Percentiles rank a stretch among this genome's conserved stretches.
Conservation (phyloP, 2,329 filamentous ascomycete genomes). For the Claviceps paspali region DNA sequence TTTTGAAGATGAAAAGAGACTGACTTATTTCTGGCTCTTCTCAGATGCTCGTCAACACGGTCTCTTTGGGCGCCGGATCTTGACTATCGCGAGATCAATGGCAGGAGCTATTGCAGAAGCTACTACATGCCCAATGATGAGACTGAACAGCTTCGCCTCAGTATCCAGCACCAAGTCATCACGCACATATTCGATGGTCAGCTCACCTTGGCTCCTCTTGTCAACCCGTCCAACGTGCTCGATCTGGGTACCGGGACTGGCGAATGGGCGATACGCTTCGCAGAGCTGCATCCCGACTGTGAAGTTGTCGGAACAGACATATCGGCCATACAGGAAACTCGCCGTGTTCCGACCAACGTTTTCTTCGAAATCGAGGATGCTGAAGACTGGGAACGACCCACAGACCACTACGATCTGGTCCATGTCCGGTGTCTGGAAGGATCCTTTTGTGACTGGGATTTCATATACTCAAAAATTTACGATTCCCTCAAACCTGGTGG, state of each 20-base stretch:
- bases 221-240: slow-evolving; percentile 27
- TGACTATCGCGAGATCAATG: slow-evolving; percentile 44
- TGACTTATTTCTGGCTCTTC: neutral
- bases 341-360: slow-evolving; percentile 39
- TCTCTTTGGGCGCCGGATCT: slow-evolving; percentile 36
- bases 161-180: slow-evolving; percentile 48
- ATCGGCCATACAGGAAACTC: slow-evolving; percentile 39
- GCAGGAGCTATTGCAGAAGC: slow-evolving; percentile 43
- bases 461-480: slow-evolving; percentile 37
- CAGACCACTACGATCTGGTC: slow-evolving; percentile 38
- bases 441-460: slow-evolving; percentile 39
- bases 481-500: slow-evolving; percentile 39
- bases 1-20: no score
- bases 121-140: slow-evolving; percentile 56
- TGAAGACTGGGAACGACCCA: slow-evolving; percentile 41
- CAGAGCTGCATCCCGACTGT: slow-evolving; percentile 35
- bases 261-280: slow-evolving; percentile 35
- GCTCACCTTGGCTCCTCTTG: slow-evolving; percentile 27
- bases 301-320: slow-evolving; percentile 45
- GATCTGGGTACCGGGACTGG: slow-evolving; percentile 46
- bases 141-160: slow-evolving; percentile 45
- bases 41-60: slow-evolving; percentile 28
- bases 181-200: slow-evolving; percentile 32
- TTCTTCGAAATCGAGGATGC: slow-evolving; percentile 46
- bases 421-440: slow-evolving; percentile 41